Conservation (phyloP, 163 green algal species). For the Prototheca cutis region DNA sequence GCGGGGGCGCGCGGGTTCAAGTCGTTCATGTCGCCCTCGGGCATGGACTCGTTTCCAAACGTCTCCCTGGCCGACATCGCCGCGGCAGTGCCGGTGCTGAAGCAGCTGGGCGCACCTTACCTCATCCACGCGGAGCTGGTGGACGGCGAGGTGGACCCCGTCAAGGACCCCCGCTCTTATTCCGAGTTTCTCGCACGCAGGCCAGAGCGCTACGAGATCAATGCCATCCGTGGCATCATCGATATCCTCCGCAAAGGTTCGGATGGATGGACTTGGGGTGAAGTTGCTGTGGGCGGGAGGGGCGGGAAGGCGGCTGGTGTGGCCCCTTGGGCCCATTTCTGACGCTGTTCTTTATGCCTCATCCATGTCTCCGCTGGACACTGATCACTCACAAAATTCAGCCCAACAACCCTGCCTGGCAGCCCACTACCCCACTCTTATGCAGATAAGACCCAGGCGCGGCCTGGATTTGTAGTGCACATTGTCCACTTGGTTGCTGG, state of each 20-base stretch:
- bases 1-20: constrained; percentile 87
- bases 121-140: constrained; percentile 82
- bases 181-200: constrained; percentile 57
- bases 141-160: constrained; percentile 11
- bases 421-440: not conserved
- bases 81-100: constrained; percentile 66
- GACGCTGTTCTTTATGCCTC: too few species aligned
- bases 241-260: constrained; percentile 33
- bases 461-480: constrained; percentile 67
- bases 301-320: too few species aligned
- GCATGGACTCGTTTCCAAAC: constrained; percentile 83
- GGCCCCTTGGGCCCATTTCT: too few species aligned
- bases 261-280: not conserved
- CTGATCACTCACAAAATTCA: too few species aligned
- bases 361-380: too few species aligned
- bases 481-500: constrained; percentile 69
- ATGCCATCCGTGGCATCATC: constrained; percentile 65
- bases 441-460: not conserved
- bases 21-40: constrained; percentile 81
- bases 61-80: constrained; percentile 49
- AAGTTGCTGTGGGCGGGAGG: not conserved
- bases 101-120: constrained; percentile 50
- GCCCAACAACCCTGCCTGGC: too few species aligned
- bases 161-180: constrained; percentile 38
- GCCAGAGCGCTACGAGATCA: constrained; percentile 61